Base-by-base conservation (phyloP, 2,329 filamentous ascomycete species). In the Monosporascus sp. region DNA sequence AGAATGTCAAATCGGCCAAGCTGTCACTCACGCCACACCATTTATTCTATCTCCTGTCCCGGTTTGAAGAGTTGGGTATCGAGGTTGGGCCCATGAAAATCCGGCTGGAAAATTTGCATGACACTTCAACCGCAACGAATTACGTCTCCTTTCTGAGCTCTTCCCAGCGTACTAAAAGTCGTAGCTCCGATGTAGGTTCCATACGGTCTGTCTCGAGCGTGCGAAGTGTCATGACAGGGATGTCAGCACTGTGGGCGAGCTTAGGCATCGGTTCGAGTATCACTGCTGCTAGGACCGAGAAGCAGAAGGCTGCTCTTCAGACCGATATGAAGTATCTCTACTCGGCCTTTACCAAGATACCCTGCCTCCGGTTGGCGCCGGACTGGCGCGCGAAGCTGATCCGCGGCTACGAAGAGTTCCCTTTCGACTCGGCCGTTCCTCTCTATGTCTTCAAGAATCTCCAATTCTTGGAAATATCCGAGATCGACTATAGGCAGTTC, bases 401-500 rank as follows among this genome's bases (percentile, higher is more conserved):
- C 62, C 83, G 87, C 60, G 93, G 93, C 27, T 97, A 94, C 67
- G 94, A 99, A 71, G 93, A 97, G 71, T 99, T 97, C 62, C 94
- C 94, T 3, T 97, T 97, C 70, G 94, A 99, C 71, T 96, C 90
- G 24, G 94, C 94, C 20, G 94, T 99, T 31, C 94, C 94, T 20
- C 78, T 99, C n/a, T 88, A 96, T 70, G 89, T 89, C 8, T 97
- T 99, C 81, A 97, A 99, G 74, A 99, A 97, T 62, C 77, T 97
- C 51, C 93, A 93, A 72, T 88, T 90, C 22, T 79, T 99, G 59
- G 94, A 99, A 70, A 89, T 99, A 50, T 92, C 87, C 73, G 92
- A 95, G 72, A 88, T 97, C 67, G 94, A 99, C 71, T 97, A 96
- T 68, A 85, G 94, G 57, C 92, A 96, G 63, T 97, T 97, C 73